Percentiles rank a stretch among this genome's conserved stretches.
Evolutionary conservation across 1,284 basidiomycete species (phyloP).

Genomic region (Kwoniella shivajii): DNA sequence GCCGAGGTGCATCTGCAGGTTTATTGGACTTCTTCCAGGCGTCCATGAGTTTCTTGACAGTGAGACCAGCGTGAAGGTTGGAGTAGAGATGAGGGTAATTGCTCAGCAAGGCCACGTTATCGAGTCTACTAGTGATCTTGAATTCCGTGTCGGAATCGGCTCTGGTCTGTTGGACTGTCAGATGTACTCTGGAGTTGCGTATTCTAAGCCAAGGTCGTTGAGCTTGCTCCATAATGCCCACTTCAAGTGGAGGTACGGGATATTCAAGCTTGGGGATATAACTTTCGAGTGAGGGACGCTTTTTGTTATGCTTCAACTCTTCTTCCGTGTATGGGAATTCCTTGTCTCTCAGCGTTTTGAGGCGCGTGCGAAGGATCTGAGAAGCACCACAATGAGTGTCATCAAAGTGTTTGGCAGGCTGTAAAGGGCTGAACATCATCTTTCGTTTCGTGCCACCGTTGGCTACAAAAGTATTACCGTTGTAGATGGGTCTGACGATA

Average conservation of each 20-base stretch:
- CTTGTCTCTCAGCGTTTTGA: slow-evolving; percentile 1
- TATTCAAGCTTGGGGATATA: slow-evolving; percentile 25
- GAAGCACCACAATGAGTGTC: slow-evolving; percentile 47
- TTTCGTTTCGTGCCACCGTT: slow-evolving; percentile 24
- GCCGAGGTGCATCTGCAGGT: slow-evolving; percentile 1
- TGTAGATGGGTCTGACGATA: slow-evolving; percentile 46
- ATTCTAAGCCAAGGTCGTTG: slow-evolving; percentile 50
- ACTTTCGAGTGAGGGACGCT: not conserved
- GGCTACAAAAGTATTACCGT: slow-evolving; percentile 37
- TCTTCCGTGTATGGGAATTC: not conserved
- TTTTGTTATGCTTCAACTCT: not conserved
- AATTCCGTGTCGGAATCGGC: slow-evolving; percentile 21
- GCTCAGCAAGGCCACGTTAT: slow-evolving; percentile 56
- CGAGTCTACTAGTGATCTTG: slow-evolving; percentile 32
- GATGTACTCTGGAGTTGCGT: slow-evolving; percentile 36
- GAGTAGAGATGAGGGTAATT: slow-evolving; percentile 75
- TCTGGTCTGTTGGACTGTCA: slow-evolving; percentile 23
- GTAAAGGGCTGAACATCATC: slow-evolving; percentile 15
- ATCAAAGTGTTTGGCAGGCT: slow-evolving; percentile 12
- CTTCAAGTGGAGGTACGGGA: slow-evolving; percentile 34
- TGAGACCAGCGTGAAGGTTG: slow-evolving; percentile 65
- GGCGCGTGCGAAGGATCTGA: slow-evolving; percentile 13
- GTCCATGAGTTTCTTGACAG: slow-evolving; percentile 23
- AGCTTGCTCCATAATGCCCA: slow-evolving; percentile 43
- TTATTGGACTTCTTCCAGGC: slow-evolving; percentile 26